These are phyloP conservation scores for Aschersonia sp. DNA, from an alignment of 2,329 filamentous ascomycete species.

Conservation along the genomic window DNA sequence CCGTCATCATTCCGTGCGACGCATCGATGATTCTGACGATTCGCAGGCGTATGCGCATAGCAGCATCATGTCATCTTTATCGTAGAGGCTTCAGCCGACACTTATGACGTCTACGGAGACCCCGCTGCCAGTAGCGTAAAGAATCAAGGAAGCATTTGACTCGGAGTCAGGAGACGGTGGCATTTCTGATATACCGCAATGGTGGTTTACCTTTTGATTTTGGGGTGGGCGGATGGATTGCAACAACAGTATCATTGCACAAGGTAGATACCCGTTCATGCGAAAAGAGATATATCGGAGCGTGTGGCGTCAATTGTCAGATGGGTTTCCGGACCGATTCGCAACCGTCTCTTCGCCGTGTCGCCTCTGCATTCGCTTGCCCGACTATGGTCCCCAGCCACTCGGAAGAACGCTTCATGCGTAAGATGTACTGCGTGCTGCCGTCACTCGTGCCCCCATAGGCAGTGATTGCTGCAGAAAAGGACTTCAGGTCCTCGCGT, in stretches of 20 bases:
- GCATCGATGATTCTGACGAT: background rate
- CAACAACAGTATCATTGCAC: background rate
- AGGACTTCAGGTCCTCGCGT: constrained; percentile 39
- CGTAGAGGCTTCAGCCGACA: constrained; percentile 27
- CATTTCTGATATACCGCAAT: background rate
- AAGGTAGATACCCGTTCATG: background rate
- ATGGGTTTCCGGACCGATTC: no score
- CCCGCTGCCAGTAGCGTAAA: background rate
- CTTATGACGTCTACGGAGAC: background rate
- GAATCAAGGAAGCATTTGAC: constrained; percentile 3
- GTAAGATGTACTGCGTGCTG: constrained; percentile 33
- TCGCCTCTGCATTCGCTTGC: constrained; percentile 15
- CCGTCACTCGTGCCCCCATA: constrained; percentile 37
- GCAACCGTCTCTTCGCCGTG: constrained; percentile 28
- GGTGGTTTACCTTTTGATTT: background rate
- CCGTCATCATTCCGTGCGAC: background rate
- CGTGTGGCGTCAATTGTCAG: no score
- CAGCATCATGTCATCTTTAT: constrained; percentile 64
- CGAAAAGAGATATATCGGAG: no score
- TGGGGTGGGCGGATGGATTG: background rate
- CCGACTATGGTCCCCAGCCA: constrained; percentile 48
- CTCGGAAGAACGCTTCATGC: constrained; percentile 42
- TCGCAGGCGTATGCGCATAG: constrained; percentile 67
- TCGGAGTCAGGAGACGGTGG: constrained; percentile 5
- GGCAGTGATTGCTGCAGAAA: constrained; percentile 51